Conservation (phyloP, 345 rosid species). For the Fremontodendron californicum region DNA sequence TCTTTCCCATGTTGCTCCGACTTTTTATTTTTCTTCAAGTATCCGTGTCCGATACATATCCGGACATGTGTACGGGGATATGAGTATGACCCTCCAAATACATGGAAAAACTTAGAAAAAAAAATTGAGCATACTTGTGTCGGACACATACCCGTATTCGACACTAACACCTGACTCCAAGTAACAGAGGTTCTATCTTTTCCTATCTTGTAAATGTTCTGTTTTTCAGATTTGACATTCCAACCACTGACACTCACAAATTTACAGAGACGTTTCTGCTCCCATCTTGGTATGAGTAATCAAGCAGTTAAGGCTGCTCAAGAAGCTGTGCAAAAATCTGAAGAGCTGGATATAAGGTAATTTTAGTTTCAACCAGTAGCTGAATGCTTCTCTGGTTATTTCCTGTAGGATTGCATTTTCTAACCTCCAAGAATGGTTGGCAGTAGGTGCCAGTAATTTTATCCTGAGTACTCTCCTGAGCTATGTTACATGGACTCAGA, state of each 20-base stretch:
- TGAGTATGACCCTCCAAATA: no score
- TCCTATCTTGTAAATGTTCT: background rate
- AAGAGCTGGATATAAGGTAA: slow-evolving; percentile 19
- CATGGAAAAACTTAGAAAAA: no score
- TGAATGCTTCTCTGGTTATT: background rate
- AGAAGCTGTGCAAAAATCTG: slow-evolving; percentile 17
- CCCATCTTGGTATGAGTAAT: slow-evolving; percentile 19
- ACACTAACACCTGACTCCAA: no score
- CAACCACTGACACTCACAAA: background rate
- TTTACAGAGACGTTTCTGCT: slow-evolving; percentile 19
- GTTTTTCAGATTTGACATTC: background rate
- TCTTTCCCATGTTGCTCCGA: no score
- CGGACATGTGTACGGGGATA: no score
- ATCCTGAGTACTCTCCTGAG: no score
- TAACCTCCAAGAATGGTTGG: background rate
- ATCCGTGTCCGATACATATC: no score
- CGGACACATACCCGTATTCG: no score
- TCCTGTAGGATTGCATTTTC: background rate
- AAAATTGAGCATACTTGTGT: no score
- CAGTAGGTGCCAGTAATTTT: background rate
- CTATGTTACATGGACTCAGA: no score
- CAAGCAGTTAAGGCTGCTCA: slow-evolving; percentile 22
- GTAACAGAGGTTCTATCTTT: background rate
- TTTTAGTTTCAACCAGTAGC: background rate
- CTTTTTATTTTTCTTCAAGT: no score